Evolutionary conservation across 163 green algal genomes (phyloP).

Genomic region (Coccomyxa subellipsoidea): DNA sequence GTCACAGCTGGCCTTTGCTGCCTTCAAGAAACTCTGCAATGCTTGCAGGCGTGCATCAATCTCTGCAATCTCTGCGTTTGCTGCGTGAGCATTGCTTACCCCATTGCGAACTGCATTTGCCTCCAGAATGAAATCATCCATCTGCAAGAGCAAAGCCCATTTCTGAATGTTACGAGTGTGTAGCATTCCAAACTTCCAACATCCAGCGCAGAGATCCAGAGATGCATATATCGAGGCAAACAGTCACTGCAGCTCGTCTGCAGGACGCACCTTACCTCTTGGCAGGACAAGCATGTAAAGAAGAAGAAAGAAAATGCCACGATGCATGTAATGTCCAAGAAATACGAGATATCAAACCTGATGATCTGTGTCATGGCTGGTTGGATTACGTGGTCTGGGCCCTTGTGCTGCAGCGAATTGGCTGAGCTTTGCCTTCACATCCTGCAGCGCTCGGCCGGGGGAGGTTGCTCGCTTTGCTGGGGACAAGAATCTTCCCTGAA

Average conservation of each 20-base stretch:
- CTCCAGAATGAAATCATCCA: not conserved
- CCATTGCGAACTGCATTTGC: not conserved
- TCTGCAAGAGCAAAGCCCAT: not conserved
- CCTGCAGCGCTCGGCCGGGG: conserved; percentile 1
- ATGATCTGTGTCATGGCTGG: not conserved
- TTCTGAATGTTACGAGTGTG: too few species aligned
- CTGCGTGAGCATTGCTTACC: not conserved
- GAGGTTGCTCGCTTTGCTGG: conserved; percentile 2
- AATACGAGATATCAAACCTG: not conserved
- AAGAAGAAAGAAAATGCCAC: too few species aligned
- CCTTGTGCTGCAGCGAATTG: not conserved
- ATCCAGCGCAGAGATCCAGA: too few species aligned
- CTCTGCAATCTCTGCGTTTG: conserved; percentile 5
- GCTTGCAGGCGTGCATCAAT: conserved; percentile 12
- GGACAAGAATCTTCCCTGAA: not conserved
- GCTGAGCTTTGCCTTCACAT: conserved; percentile 2
- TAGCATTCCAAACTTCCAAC: too few species aligned
- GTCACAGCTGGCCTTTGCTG: not conserved
- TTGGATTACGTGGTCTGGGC: not conserved
- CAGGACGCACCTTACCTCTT: too few species aligned
- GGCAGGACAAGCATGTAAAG: too few species aligned
- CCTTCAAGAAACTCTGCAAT: not conserved
- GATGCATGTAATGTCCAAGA: too few species aligned
- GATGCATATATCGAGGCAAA: too few species aligned
- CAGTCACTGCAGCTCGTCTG: too few species aligned